Evolutionary conservation across 345 rosid species (phyloP), one percentile per base, ranked within the genome.

Genomic region (Reutealis trisperma): DNA sequence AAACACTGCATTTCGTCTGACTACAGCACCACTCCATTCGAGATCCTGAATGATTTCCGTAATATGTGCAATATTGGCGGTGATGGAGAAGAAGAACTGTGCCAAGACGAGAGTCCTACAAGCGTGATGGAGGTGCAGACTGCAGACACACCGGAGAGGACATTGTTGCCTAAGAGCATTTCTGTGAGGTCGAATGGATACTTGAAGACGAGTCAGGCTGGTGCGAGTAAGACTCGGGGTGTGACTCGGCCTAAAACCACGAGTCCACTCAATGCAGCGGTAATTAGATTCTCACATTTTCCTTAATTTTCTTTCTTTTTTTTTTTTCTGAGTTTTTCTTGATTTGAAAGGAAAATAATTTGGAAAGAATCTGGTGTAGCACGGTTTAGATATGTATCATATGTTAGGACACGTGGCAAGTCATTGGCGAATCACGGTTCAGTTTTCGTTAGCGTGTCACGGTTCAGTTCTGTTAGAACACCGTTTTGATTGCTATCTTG

Each of bases 111-210:
- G 71, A 83, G 84, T 75, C 89, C 91, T 22, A 81, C 84, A 47
- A 86, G 89, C 59, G 83, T 76, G 21, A 84, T 79, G 66, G 85
- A 78, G 70, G 64, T 25, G 75, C 66, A 78, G 76, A 71, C 34
- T 24, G 80, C 32, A 2, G 70, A 70, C 72, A 77, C 67, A 44
- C 80, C 61, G 62, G 87, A 88, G 83, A 84, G 84, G 78, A 82
- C 80, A 41, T 73, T 88, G 58, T 57, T 94, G 69, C 97, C 97
- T 34, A 93, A 88, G 80, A 90, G 93, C 72, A 89, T 91, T 60
- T 91, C 97, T 41, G 93, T 93, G 61, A 80, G 94, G 73, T 88
- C 97, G 60, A 83, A 71, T 2, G 89, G 85, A 19, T 88, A 89
- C 83, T 79, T 81, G 73, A 87, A 77, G 82, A 21, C 67, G 21